Evolutionary conservation across 768 basidiomycete species (phyloP).

Genomic region (Termitomyces heimii): DNA sequence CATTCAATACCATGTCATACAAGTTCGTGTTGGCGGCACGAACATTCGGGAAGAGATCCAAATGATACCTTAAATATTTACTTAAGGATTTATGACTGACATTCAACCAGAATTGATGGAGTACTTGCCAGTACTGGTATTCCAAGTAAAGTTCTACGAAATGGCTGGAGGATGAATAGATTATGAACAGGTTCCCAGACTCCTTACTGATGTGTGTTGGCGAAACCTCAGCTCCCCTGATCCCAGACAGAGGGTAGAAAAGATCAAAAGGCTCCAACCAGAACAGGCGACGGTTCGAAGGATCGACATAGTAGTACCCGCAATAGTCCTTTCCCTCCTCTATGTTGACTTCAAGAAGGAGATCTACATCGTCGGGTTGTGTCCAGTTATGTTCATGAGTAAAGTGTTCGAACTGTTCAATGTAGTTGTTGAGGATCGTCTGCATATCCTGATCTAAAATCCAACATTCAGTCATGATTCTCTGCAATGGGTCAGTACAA

Average conservation of each 20-base stretch:
- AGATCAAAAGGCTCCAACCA: slow-evolving; percentile 8
- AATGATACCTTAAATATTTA: background rate
- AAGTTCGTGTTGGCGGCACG: background rate
- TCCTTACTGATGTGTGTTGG: slow-evolving; percentile 6
- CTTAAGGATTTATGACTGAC: too few species aligned
- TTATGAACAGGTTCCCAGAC: background rate
- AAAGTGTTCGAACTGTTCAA: background rate
- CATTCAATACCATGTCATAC: slow-evolving; percentile 4
- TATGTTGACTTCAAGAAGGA: background rate
- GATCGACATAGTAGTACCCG: slow-evolving; percentile 3
- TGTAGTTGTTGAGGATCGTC: background rate
- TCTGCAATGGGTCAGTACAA: background rate
- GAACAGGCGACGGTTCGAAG: background rate
- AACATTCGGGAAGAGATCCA: slow-evolving; percentile 5
- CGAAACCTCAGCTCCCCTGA: background rate
- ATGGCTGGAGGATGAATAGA: background rate
- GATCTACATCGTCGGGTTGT: background rate
- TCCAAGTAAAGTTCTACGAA: slow-evolving; percentile 1
- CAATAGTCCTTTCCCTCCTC: background rate
- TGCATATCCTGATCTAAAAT: background rate
- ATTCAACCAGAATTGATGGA: too few species aligned
- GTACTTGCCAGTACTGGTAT: background rate
- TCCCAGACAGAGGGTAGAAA: background rate
- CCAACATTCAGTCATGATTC: slow-evolving; percentile 8
- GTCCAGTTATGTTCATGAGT: background rate